phyloP scores from a whole-genome alignment of 2,329 filamentous ascomycete genomes.

The Cercospora sesami region DNA sequence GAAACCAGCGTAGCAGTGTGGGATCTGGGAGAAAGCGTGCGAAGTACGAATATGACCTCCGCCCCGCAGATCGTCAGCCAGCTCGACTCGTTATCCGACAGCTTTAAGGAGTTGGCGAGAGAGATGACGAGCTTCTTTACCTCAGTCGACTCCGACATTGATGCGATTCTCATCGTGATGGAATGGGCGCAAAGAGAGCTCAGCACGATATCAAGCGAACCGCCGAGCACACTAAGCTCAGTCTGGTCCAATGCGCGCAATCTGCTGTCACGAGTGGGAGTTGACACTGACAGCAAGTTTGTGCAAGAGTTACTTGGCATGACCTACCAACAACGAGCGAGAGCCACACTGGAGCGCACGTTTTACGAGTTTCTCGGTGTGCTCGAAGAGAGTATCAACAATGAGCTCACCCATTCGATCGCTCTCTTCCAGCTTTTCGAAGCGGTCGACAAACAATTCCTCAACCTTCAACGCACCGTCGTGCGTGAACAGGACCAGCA shows the following conservation, averaged over 20 bases:
- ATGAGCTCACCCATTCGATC: constrained; percentile 76
- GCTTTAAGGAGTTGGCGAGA: constrained; percentile 76
- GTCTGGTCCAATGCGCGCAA: constrained; percentile 83
- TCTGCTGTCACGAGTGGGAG: constrained; percentile 64
- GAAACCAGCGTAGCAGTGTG: constrained; percentile 91
- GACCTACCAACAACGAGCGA: constrained; percentile 77
- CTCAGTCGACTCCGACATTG: constrained; percentile 88
- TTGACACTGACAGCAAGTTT: constrained; percentile 29
- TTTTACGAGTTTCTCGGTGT: constrained; percentile 85
- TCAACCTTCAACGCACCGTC: constrained; percentile 81
- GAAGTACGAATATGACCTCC: constrained; percentile 86
- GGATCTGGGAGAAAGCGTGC: constrained; percentile 89
- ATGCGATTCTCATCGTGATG: constrained; percentile 91
- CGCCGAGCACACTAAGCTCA: constrained; percentile 65
- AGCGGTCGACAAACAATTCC: constrained; percentile 83
- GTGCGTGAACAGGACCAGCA: constrained; percentile 80
- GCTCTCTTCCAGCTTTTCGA: constrained; percentile 88
- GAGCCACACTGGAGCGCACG: constrained; percentile 76
- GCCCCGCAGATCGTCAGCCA: constrained; percentile 81
- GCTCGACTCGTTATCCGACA: constrained; percentile 82
- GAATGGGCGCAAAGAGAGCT: constrained; percentile 92
- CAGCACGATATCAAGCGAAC: constrained; percentile 63
- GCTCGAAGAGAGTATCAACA: constrained; percentile 84
- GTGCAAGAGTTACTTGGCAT: constrained; percentile 66
- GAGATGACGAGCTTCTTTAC: constrained; percentile 92